Conservation (phyloP, 495 filamentous ascomycete genomes). For the Neohortaea acidophila region DNA sequence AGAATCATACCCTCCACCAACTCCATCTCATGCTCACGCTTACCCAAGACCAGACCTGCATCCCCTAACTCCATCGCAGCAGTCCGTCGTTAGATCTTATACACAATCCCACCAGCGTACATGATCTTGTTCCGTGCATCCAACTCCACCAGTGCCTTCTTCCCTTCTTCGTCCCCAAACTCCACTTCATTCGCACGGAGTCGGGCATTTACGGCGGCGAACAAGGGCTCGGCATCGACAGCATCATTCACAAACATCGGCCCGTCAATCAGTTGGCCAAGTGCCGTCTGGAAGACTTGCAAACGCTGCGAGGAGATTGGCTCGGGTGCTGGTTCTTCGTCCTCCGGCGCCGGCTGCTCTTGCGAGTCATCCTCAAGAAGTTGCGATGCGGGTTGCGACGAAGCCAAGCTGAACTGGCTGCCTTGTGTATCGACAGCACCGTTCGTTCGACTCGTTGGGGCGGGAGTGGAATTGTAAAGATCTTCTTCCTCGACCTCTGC, state of each 20-base stretch:
- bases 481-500: constrained; percentile 40
- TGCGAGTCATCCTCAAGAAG: constrained; percentile 41
- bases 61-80: background rate
- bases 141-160: constrained; percentile 63
- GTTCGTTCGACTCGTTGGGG: constrained; percentile 29
- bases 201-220: constrained; percentile 63
- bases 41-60: too few species aligned
- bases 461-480: constrained; percentile 41
- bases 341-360: constrained; percentile 34
- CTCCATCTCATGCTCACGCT: too few species aligned
- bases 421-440: constrained; percentile 21
- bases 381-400: constrained; percentile 52
- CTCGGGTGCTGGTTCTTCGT: constrained; percentile 17
- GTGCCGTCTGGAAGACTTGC: constrained; percentile 55
- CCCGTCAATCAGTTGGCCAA: constrained; percentile 68
- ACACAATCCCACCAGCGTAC: constrained; percentile 44
- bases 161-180: constrained; percentile 60
- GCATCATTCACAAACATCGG: constrained; percentile 67
- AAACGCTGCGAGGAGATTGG: constrained; percentile 49
- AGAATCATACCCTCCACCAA: too few species aligned
- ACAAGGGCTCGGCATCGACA: constrained; percentile 55
- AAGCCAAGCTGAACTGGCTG: constrained; percentile 51
- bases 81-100: constrained; percentile 28
- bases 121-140: constrained; percentile 78
- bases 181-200: constrained; percentile 35